Conservation (phyloP, 441 rosid genomes). For the Gossypium gossypioides region DNA sequence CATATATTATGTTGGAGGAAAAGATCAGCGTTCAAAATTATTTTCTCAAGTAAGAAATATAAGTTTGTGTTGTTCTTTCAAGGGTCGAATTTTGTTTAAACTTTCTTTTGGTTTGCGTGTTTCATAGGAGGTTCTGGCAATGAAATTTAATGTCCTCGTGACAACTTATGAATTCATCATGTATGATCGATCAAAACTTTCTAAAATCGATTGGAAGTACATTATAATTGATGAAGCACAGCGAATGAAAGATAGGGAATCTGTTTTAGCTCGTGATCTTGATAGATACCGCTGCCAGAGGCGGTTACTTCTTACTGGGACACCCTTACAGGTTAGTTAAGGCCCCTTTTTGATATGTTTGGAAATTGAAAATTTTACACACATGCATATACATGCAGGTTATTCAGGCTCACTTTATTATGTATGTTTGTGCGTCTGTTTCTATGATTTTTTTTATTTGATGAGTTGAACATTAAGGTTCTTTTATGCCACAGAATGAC, state of each 20-base stretch:
- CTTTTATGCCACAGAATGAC: conserved; percentile 64
- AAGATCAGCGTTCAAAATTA: conserved; percentile 88
- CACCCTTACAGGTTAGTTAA: conserved; percentile 89
- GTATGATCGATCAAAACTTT: conserved; percentile 96
- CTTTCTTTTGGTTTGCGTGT: conserved; percentile 13
- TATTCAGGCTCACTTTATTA: neutral
- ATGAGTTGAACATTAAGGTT: neutral
- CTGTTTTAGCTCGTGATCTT: conserved; percentile 99
- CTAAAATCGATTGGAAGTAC: conserved; percentile 97
- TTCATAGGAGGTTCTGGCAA: conserved; percentile 81
- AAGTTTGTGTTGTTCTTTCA: neutral
- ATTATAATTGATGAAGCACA: conserved; percentile 99
- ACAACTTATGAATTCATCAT: conserved; percentile 98
- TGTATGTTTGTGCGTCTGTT: neutral
- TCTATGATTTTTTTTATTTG: neutral
- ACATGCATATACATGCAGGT: neutral
- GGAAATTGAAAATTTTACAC: neutral
- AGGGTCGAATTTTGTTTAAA: conserved; percentile 2
- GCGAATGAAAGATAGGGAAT: conserved; percentile 98
- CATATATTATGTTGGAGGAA: conserved; percentile 88
- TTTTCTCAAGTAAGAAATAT: conserved; percentile 73
- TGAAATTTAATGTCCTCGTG: conserved; percentile 97
- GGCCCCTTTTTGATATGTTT: conserved; percentile 9
- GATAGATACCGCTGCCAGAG: conserved; percentile 98
- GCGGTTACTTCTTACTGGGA: conserved; percentile 98